Conservation (phyloP, 192 early-diverging fungal genomes). For the Gryganskiella cystojenkinii region DNA sequence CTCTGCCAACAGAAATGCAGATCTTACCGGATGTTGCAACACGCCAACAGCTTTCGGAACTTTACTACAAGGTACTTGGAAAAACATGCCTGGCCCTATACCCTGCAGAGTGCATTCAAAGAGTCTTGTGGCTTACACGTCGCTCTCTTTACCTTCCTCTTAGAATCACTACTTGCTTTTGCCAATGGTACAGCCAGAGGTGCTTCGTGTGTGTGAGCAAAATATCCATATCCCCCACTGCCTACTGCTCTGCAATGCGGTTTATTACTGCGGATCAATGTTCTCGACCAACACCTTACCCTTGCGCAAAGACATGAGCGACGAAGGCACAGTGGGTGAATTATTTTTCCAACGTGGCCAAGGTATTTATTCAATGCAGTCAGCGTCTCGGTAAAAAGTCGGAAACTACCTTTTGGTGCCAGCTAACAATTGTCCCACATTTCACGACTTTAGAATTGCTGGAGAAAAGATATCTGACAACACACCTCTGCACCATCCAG, state of each 20-base stretch:
- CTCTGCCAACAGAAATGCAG: constrained; percentile 11
- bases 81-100: background rate
- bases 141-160: too few relatives aligned
- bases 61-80: constrained; percentile 10
- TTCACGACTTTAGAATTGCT: constrained; percentile 11
- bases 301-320: constrained; percentile 31
- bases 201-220: constrained; percentile 41
- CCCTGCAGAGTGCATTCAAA: too few relatives aligned
- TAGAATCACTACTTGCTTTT: constrained; percentile 36
- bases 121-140: too few relatives aligned
- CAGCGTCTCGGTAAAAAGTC: background rate
- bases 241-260: constrained; percentile 44
- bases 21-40: constrained; percentile 12
- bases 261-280: constrained; percentile 35
- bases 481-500: constrained; percentile 44
- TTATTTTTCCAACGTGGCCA: constrained; percentile 43
- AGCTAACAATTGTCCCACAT: too few relatives aligned
- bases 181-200: constrained; percentile 46
- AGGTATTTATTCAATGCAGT: constrained; percentile 7
- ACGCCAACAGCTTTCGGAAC: constrained; percentile 10
- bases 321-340: constrained; percentile 46
- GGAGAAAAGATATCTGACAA: constrained; percentile 50
- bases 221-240: constrained; percentile 50
- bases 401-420: background rate
- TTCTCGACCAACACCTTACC: constrained; percentile 19